Percentiles rank a stretch among this genome's conserved stretches.
phyloP scores from a whole-genome alignment of 2,329 filamentous ascomycete genomes.

The Ophiostoma quercus region DNA sequence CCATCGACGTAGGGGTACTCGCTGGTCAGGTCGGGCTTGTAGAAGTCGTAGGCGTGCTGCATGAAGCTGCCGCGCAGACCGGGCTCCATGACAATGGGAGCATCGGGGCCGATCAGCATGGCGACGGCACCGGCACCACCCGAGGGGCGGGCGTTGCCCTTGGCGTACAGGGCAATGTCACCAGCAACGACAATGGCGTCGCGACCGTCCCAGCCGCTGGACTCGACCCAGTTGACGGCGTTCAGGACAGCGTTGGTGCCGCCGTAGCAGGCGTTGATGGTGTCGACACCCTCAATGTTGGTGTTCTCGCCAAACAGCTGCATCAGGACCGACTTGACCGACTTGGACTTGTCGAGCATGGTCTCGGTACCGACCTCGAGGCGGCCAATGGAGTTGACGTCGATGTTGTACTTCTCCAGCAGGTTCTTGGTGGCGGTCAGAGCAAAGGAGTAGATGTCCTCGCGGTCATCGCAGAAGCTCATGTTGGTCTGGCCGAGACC shows the following conservation, averaged over 20 bases:
- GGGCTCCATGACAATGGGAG: constrained; percentile 69
- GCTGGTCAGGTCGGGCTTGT: constrained; percentile 82
- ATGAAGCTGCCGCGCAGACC: constrained; percentile 76
- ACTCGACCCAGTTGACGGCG: constrained; percentile 79
- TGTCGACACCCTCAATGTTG: constrained; percentile 79
- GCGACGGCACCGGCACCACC: constrained; percentile 76
- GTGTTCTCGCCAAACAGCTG: constrained; percentile 79
- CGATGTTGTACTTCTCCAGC: constrained; percentile 76
- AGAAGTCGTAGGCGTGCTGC: constrained; percentile 83
- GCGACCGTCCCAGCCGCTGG: constrained; percentile 78
- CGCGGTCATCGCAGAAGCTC: constrained; percentile 85
- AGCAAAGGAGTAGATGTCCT: constrained; percentile 85
- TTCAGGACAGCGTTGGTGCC: constrained; percentile 83
- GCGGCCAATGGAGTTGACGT: constrained; percentile 70
- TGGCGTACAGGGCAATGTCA: constrained; percentile 81
- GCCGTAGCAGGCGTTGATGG: constrained; percentile 79
- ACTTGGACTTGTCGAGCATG: constrained; percentile 84
- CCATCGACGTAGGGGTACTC: constrained; percentile 84
- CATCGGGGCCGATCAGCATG: constrained; percentile 72
- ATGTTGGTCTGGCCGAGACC: constrained; percentile 87
- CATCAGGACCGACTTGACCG: constrained; percentile 83
- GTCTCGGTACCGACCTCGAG: constrained; percentile 84
- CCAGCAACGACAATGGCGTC: constrained; percentile 75
- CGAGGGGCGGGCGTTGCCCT: constrained; percentile 74
- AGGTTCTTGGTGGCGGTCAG: constrained; percentile 73